Evolutionary conservation across 2,329 filamentous ascomycete genomes (phyloP).

Genomic region (Alternaria angustiovoidea): DNA sequence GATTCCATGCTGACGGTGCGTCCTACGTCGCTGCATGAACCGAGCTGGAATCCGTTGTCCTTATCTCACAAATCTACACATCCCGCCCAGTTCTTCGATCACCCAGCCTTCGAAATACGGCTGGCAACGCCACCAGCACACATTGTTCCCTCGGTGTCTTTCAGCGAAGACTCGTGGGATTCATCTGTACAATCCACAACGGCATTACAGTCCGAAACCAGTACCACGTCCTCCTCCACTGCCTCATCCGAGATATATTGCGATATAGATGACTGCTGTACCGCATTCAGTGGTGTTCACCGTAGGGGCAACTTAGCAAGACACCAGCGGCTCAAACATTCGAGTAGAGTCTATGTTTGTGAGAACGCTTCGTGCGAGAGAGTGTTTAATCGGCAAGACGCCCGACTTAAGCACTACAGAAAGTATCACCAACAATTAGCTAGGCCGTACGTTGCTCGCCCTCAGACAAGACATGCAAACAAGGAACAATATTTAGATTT

Average conservation of each 20-base stretch:
- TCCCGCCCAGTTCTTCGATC: too few species aligned
- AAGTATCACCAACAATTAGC: background rate
- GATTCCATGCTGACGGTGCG: too few species aligned
- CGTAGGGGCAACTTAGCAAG: background rate
- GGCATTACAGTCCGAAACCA: background rate
- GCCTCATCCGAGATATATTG: background rate
- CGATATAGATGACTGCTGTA: background rate
- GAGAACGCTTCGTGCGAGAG: background rate
- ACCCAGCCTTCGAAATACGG: too few species aligned
- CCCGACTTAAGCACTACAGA: conserved; percentile 15
- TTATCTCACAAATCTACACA: too few species aligned
- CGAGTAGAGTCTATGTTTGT: background rate
- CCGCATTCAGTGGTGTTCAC: background rate
- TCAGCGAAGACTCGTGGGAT: background rate
- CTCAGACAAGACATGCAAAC: background rate
- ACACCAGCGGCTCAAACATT: background rate
- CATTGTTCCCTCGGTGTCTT: background rate
- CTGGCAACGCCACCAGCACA: too few species aligned
- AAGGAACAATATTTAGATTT: background rate
- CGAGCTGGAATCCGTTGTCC: too few species aligned
- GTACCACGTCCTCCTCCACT: background rate
- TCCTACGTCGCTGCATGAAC: too few species aligned
- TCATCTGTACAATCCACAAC: background rate
- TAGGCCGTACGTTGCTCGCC: background rate
- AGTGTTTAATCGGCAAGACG: conserved; percentile 11